Evolutionary conservation across 495 filamentous ascomycete genomes (phyloP).

Genomic region (Hypoxylon fuscum): DNA sequence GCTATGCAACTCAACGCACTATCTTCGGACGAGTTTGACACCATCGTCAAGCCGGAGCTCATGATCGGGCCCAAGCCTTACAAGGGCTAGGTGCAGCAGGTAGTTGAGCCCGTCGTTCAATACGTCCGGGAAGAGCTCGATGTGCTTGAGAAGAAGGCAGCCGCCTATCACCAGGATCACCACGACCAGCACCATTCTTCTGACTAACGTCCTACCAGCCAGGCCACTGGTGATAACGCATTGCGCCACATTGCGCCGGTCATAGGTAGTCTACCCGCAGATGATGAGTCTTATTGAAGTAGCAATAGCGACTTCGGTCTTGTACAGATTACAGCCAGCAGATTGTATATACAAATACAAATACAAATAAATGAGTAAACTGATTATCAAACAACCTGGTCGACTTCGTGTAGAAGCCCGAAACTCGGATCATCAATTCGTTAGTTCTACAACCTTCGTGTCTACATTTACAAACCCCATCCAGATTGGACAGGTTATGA

Average conservation of each 20-base stretch:
- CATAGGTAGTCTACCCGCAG: neutral
- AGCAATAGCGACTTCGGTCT: conserved; percentile 17
- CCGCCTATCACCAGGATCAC: conserved; percentile 15
- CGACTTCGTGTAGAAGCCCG: conserved; percentile 15
- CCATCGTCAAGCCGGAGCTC: conserved; percentile 90
- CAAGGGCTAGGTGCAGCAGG: conserved; percentile 47
- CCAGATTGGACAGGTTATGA: too few species aligned
- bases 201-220: conserved; percentile 1
- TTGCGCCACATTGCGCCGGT: conserved; percentile 1
- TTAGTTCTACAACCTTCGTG: too few species aligned
- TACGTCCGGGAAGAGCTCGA: conserved; percentile 36
- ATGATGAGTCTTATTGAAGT: conserved; percentile 2
- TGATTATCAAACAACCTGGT: conserved; percentile 16
- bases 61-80: conserved; percentile 86
- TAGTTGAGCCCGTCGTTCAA: conserved; percentile 38
- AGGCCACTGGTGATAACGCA: neutral
- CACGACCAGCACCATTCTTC: conserved; percentile 16
- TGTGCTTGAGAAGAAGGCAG: conserved; percentile 30
- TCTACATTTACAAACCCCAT: too few species aligned
- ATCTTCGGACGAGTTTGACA: conserved; percentile 90
- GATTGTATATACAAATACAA: conserved; percentile 33
- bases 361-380: conserved; percentile 31
- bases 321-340: conserved; percentile 17
- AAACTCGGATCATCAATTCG: conserved; percentile 8
- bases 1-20: conserved; percentile 94